Base-by-base conservation (phyloP, 306 rosid genomes). In the Medicago lupulina region DNA sequence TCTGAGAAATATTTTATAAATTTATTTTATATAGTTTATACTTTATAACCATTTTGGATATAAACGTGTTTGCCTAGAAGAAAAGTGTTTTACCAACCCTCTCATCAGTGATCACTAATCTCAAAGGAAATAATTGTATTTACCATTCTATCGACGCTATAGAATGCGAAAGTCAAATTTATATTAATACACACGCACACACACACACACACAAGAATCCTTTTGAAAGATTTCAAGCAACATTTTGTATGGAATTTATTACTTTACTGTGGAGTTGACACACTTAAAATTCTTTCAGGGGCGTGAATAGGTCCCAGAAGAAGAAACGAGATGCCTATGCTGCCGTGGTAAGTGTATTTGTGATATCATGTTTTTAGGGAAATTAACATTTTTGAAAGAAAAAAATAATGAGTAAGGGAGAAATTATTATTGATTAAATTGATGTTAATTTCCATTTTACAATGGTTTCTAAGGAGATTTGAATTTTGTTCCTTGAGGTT, bases 321-420 rank as follows among this genome's bases (percentile, higher is more conserved):
- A 79, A 51, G 68, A 75, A 79, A 43, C 62, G 59, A 23, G 88
- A 85, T 71, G 86, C 88, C 16, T 85, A 75, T 71, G 88, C 88
- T 67, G 88, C 88, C 62, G 46, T 75, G 85, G 88, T 85, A 70
- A 69, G 83, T 69, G 31, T 28, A 28, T 28, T 28, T 28, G 31
- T 31, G 54, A 70, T 70, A 40, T 68, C 16, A 17, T 67, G 11
- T 31, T 51, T 34, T 34, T 34, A 34, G 38, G 38, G 38, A 34
- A 34, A 34, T 34, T 4, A 4, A 34, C 7, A 34, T 34, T 34
- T 34, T 34, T 34, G 38, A 1, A 34, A 6, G 5, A 34, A 34
- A 31, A 5, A 34, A 34, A 31, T 31, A 31, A 31, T 31, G 36
- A 31, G 36, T 4, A 5, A 34, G 38, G 38, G 38, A 34, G 38